These are phyloP conservation scores for Curvularia eragrostidis DNA, from an alignment of 2,329 filamentous ascomycete species.

Conservation along the genomic window DNA sequence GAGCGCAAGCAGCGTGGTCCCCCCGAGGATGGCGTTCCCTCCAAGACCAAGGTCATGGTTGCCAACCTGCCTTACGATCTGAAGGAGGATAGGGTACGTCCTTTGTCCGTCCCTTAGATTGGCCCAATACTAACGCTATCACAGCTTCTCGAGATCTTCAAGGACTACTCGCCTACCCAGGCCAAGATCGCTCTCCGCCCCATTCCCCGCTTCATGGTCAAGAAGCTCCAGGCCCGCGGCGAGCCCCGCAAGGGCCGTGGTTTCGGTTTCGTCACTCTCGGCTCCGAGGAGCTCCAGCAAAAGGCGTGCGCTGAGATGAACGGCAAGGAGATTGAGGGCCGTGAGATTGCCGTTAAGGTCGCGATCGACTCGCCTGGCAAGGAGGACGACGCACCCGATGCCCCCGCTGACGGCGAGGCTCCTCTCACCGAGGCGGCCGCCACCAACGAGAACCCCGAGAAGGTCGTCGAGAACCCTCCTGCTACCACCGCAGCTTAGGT, in stretches of 20 bases:
- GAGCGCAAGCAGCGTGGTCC: conserved; percentile 86
- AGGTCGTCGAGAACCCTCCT: conserved; percentile 31
- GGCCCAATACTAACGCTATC: conserved; percentile 18
- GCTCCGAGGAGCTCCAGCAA: conserved; percentile 93
- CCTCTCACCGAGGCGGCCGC: conserved; percentile 42
- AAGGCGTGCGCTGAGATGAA: conserved; percentile 99
- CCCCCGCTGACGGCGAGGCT: conserved; percentile 48
- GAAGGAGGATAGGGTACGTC: conserved; percentile 89
- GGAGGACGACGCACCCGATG: conserved; percentile 77
- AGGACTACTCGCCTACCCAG: conserved; percentile 86
- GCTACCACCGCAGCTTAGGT: conserved; percentile 46
- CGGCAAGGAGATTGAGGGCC: conserved; percentile 97
- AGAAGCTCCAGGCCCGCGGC: conserved; percentile 98
- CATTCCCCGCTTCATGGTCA: conserved; percentile 99
- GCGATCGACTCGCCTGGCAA: conserved; percentile 99
- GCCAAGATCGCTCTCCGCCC: conserved; percentile 99
- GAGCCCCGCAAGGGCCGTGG: conserved; percentile 99
- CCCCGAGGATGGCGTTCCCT: conserved; percentile 94
- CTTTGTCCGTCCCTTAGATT: not conserved
- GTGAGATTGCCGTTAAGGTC: conserved; percentile 99
- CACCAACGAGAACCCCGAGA: conserved; percentile 27
- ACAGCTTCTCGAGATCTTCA: conserved; percentile 97
- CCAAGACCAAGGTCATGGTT: conserved; percentile 99
- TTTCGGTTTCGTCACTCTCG: conserved; percentile 96
- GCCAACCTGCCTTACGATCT: conserved; percentile 98